A percentile compares a stretch with the other conserved stretches of the same genome.
phyloP scores from a whole-genome alignment of 1,139 yeast species.

The Magnusiomyces sp. region DNA sequence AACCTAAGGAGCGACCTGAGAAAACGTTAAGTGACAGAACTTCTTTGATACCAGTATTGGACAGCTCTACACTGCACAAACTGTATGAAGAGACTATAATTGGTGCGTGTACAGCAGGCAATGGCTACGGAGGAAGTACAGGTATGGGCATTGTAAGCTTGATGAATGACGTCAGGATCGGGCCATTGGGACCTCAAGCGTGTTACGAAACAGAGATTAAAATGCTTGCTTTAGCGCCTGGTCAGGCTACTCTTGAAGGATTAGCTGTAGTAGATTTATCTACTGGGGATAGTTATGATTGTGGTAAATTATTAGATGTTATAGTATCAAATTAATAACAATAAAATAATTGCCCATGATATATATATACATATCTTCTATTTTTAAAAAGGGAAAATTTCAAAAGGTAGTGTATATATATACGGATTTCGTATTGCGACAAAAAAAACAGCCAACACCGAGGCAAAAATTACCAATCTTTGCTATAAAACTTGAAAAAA shows the following conservation, averaged over 20 bases:
- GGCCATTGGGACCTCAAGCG: slow-evolving; percentile 52
- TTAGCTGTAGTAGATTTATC: slow-evolving; percentile 53
- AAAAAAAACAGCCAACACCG: no score
- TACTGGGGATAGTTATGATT: slow-evolving; percentile 64
- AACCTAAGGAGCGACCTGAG: slow-evolving; percentile 20
- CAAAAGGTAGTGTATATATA: no score
- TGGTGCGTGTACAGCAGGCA: slow-evolving; percentile 12
- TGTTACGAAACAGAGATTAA: slow-evolving; percentile 57
- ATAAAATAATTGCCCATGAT: not conserved
- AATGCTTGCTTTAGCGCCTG: slow-evolving; percentile 55
- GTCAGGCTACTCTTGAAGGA: slow-evolving; percentile 58
- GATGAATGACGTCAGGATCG: slow-evolving; percentile 56
- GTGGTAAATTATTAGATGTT: slow-evolving; percentile 64
- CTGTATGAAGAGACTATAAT: slow-evolving; percentile 15
- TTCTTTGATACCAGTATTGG: slow-evolving; percentile 27
- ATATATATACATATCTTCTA: no score
- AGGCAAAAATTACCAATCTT: no score
- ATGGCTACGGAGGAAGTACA: no score
- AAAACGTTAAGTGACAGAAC: not conserved
- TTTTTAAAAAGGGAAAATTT: no score
- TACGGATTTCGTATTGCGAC: no score
- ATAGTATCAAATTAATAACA: slow-evolving; percentile 38
- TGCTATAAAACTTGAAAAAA: no score
- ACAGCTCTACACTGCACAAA: slow-evolving; percentile 29
- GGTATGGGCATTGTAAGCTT: slow-evolving; percentile 42